A percentile compares a stretch with the other conserved stretches of the same genome.
phyloP scores from a whole-genome alignment of 1,139 yeast genomes.

The Nakaseomyces uthaithaninus region DNA sequence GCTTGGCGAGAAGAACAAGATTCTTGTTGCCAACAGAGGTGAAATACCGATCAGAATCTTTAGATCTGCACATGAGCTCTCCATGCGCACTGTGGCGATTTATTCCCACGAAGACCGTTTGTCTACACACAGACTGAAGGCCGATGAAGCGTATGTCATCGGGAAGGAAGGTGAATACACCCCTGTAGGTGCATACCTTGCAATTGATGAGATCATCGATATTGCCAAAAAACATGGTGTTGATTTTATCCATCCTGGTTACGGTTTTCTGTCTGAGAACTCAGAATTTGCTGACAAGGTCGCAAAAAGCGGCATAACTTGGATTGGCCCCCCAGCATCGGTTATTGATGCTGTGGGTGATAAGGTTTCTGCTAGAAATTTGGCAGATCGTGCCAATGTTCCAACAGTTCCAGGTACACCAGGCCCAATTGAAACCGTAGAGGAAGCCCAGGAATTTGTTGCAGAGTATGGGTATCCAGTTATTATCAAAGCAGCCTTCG shows the following conservation, averaged over 20 bases:
- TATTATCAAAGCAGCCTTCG: constrained; percentile 96
- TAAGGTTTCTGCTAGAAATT: constrained; percentile 85
- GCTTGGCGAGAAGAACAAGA: constrained; percentile 45
- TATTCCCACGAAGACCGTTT: constrained; percentile 94
- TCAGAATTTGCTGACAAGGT: constrained; percentile 91
- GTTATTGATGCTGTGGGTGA: constrained; percentile 98
- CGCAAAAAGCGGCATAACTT: constrained; percentile 81
- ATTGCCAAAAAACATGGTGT: constrained; percentile 86
- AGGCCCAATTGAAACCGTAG: constrained; percentile 81
- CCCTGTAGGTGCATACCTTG: constrained; percentile 94
- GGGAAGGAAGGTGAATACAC: constrained; percentile 85
- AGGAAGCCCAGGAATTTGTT: constrained; percentile 74
- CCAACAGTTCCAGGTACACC: constrained; percentile 98
- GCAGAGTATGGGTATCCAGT: constrained; percentile 86
- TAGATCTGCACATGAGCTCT: constrained; percentile 94
- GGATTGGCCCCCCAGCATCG: constrained; percentile 89
- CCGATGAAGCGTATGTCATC: constrained; percentile 87
- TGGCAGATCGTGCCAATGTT: constrained; percentile 74
- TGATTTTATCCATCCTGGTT: constrained; percentile 98
- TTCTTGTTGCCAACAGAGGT: constrained; percentile 91
- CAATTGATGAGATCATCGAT: constrained; percentile 86
- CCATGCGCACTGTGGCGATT: constrained; percentile 96
- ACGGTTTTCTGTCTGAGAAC: constrained; percentile 92
- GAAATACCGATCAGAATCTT: constrained; percentile 87
- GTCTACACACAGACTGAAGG: constrained; percentile 89